These are phyloP conservation scores for Knoxia roxburghii DNA, from an alignment of 257 asterid genomes.

Conservation along the genomic window DNA sequence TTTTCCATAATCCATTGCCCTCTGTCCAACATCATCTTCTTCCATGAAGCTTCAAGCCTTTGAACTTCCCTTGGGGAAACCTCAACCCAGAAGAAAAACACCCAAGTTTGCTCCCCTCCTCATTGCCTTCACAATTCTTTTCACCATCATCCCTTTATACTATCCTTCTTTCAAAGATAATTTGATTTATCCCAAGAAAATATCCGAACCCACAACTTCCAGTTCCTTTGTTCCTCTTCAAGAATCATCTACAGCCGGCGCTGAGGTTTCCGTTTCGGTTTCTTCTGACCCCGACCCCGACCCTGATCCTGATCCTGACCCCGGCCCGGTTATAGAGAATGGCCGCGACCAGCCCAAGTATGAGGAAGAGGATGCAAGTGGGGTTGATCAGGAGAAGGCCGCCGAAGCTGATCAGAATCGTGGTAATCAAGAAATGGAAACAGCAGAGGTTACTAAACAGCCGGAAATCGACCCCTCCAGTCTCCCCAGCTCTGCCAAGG, in stretches of 20 bases:
- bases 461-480: constrained; percentile 3
- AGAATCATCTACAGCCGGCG: neutral
- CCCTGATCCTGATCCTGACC: no score
- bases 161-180: constrained; percentile 28
- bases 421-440: neutral
- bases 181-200: constrained; percentile 10
- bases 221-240: neutral
- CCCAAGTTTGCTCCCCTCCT: constrained; percentile 43
- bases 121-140: constrained; percentile 29
- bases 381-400: neutral
- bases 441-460: neutral
- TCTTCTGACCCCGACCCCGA: neutral
- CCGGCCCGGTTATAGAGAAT: neutral
- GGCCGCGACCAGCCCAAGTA: neutral
- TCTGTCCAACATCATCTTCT: neutral
- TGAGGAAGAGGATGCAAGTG: neutral
- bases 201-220: constrained; percentile 15
- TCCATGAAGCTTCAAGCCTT: constrained; percentile 50
- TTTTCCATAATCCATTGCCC: neutral
- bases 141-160: constrained; percentile 47
- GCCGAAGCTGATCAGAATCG: neutral
- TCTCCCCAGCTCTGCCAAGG: neutral
- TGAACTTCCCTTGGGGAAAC: constrained; percentile 47
- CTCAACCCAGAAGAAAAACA: constrained; percentile 38
- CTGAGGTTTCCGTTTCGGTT: neutral